phyloP scores from a whole-genome alignment of 2,329 filamentous ascomycete species.

The Aspergillus brunneoviolaceus region DNA sequence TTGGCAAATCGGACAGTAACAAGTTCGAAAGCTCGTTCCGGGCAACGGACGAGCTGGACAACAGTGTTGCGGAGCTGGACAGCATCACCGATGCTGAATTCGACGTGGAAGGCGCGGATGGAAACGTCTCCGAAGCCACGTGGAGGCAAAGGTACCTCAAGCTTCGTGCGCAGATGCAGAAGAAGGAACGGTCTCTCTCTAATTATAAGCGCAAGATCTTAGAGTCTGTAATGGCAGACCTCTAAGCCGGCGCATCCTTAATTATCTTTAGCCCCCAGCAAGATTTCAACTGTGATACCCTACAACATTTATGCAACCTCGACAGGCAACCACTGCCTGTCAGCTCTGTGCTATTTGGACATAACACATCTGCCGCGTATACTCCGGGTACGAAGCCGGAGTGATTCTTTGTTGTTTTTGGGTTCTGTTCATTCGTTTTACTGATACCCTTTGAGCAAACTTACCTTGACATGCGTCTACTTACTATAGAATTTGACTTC shows the following conservation, averaged over 20 bases:
- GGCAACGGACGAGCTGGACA: slow-evolving; percentile 15
- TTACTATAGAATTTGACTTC: background rate
- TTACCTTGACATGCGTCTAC: background rate
- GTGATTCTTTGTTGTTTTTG: slow-evolving; percentile 3
- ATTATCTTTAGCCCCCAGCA: background rate
- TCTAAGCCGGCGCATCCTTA: slow-evolving; percentile 21
- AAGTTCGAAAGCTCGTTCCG: slow-evolving; percentile 12
- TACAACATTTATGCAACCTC: slow-evolving; percentile 4
- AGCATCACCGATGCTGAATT: slow-evolving; percentile 29
- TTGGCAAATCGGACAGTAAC: slow-evolving; percentile 6
- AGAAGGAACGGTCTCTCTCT: slow-evolving; percentile 37
- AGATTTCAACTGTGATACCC: background rate
- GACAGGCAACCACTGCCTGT: background rate
- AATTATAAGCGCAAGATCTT: slow-evolving; percentile 45
- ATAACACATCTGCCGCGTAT: background rate
- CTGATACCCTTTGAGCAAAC: slow-evolving; percentile 24
- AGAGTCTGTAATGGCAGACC: slow-evolving; percentile 45
- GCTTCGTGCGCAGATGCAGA: slow-evolving; percentile 39
- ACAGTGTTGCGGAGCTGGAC: slow-evolving; percentile 19
- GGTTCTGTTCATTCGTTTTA: slow-evolving; percentile 8
- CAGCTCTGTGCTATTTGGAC: background rate
- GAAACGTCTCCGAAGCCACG: slow-evolving; percentile 27
- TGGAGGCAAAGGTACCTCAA: slow-evolving; percentile 44
- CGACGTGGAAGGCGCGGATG: slow-evolving; percentile 27
- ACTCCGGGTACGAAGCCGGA: background rate